Percentiles rank a stretch among this genome's conserved stretches.
Evolutionary conservation across 2,329 filamentous ascomycete species (phyloP).

Genomic region (Nannizziopsis arthrosporioides): DNA sequence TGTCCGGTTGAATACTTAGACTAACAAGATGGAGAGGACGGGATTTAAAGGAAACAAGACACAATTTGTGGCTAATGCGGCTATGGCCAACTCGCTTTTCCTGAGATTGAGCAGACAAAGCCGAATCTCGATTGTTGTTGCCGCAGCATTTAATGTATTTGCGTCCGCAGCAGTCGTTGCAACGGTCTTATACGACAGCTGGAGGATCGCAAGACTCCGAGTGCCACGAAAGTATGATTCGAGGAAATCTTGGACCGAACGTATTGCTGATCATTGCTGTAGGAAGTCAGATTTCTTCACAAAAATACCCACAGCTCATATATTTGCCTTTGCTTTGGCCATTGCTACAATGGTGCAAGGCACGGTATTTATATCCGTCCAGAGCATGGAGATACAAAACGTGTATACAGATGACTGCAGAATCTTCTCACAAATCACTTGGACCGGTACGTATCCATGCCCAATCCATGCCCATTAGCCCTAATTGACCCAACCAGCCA

Average conservation of each 20-base stretch:
- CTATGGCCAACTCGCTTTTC: constrained; percentile 9
- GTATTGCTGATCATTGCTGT: background rate
- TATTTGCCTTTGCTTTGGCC: constrained; percentile 15
- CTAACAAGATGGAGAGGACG: background rate
- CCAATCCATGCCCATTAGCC: background rate
- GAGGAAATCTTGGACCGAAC: background rate
- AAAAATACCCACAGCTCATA: constrained; percentile 15
- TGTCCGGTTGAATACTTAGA: background rate
- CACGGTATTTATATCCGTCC: constrained; percentile 15
- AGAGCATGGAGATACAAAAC: constrained; percentile 13
- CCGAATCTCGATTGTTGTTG: constrained; percentile 15
- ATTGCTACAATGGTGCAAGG: constrained; percentile 16
- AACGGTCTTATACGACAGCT: constrained; percentile 15
- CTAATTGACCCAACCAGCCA: constrained; percentile 15
- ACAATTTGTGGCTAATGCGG: constrained; percentile 2
- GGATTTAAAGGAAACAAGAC: background rate
- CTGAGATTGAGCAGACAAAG: constrained; percentile 12
- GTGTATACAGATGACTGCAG: constrained; percentile 12
- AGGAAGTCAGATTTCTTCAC: constrained; percentile 12
- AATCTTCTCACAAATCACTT: constrained; percentile 18
- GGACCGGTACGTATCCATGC: constrained; percentile 16
- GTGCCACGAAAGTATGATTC: constrained; percentile 9
- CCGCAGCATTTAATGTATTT: constrained; percentile 15
- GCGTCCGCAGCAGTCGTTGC: constrained; percentile 13
- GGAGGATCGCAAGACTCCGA: constrained; percentile 7